Evolutionary conservation across 371 early-diverging fungal genomes (phyloP).

Genomic region (Gilbertella persicaria): DNA sequence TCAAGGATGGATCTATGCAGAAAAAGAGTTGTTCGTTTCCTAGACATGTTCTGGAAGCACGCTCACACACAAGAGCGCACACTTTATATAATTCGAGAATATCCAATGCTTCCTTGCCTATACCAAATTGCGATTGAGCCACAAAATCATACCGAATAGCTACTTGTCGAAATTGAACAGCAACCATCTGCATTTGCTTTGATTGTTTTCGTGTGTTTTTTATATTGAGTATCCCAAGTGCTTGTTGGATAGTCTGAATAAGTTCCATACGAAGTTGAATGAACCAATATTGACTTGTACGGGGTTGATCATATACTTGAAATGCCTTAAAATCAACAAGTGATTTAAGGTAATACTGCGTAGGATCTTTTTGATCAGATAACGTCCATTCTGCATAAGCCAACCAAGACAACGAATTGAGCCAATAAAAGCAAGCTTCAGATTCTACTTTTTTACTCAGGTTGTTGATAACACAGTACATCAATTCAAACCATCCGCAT

Average conservation of each 20-base stretch:
- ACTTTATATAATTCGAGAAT: slow-evolving; percentile 31
- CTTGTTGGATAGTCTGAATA: slow-evolving; percentile 20
- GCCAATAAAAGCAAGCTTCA: slow-evolving; percentile 35
- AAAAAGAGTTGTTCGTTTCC: slow-evolving; percentile 23
- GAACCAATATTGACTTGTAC: slow-evolving; percentile 30
- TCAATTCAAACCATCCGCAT: slow-evolving; percentile 36
- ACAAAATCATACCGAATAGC: slow-evolving; percentile 38
- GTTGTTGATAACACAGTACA: slow-evolving; percentile 26
- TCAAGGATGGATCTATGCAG: slow-evolving; percentile 36
- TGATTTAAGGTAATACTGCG: slow-evolving; percentile 1
- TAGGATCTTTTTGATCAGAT: not conserved
- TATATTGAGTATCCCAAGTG: slow-evolving; percentile 8
- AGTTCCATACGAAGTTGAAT: slow-evolving; percentile 42
- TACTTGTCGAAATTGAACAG: slow-evolving; percentile 25
- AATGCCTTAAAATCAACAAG: slow-evolving; percentile 35
- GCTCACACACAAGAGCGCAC: slow-evolving; percentile 35
- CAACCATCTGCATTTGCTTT: slow-evolving; percentile 9
- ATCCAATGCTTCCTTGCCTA: slow-evolving; percentile 22
- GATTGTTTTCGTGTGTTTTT: slow-evolving; percentile 3
- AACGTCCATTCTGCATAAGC: slow-evolving; percentile 32
- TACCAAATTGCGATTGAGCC: slow-evolving; percentile 26
- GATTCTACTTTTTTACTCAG: slow-evolving; percentile 30
- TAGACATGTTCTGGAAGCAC: slow-evolving; percentile 28
- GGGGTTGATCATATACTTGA: slow-evolving; percentile 25
- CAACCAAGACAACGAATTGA: slow-evolving; percentile 25